Base-by-base conservation (phyloP, 345 rosid genomes). In the Camelina sativa region DNA sequence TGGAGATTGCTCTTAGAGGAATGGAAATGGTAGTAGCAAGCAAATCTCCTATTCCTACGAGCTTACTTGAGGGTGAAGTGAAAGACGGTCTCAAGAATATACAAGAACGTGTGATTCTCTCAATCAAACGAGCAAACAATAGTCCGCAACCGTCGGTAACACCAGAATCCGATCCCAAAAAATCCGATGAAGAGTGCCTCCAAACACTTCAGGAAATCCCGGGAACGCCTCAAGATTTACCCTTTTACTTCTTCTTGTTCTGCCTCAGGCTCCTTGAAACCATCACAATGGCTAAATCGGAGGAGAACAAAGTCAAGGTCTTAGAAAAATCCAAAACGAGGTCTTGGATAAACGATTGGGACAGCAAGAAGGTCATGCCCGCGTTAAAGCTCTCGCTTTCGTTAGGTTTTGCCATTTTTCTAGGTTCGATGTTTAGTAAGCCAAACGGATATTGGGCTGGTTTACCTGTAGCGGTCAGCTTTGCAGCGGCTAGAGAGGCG, bases 371-470 rank as follows among this genome's bases (percentile, higher is more conserved):
- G 78, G 52, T 86, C n/a, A 46, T 86, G 74, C 88, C 83, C 4
- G 93, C 91, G 4, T 16, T 90, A 11, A 94, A 85, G 80, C 81
- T 84, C 72, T 86, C 93, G 17, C 78, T 91, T 28, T 83, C 96
- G 2, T 57, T 91, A 67, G 96, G 97, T 17, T 83, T 90, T 3
- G 83, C 98, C 1, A 82, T 85, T 58, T 77, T 86, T 0, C 82
- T 89, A 5, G 98, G 98, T n/a, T 65, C 87, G 8, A 59, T 82
- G 0, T 94, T 88, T 67, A 94, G 89, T 81, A 88, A 85, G 48
- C 80, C 86, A 4, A 79, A 91, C 58, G 96, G 92, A 6, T 84
- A 56, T 60, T 94, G 98, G 98, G 86, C 98, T 32, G 97, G 88
- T 48, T 83, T 94, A 13, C 86, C 95, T 0, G 88, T 94, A 15